These are phyloP conservation scores for Monilinia fructigena DNA, from an alignment of 2,329 filamentous ascomycete genomes.

Conservation along the genomic window DNA sequence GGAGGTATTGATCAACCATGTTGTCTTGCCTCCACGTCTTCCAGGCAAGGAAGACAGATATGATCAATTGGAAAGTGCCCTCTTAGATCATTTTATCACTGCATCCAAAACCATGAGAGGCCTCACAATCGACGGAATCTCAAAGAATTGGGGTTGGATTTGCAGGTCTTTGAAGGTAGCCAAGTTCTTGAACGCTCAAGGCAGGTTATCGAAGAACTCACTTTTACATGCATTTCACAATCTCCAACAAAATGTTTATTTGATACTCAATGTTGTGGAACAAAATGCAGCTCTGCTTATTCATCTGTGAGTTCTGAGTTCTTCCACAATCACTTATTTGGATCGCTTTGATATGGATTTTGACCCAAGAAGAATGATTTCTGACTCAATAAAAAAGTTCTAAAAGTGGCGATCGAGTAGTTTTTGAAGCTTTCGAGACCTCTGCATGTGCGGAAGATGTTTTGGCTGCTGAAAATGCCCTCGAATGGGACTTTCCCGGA, in stretches of 20 bases:
- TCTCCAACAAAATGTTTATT: constrained; percentile 37
- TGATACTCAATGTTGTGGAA: constrained; percentile 48
- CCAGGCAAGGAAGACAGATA: constrained; percentile 30
- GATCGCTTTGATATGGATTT: constrained; percentile 22
- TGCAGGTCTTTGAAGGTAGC: constrained; percentile 24
- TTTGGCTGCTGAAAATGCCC: constrained; percentile 50
- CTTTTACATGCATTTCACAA: constrained; percentile 38
- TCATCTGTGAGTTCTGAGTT: too few species aligned
- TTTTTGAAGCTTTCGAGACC: constrained; percentile 62
- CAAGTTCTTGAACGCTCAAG: constrained; percentile 25
- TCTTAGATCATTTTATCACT: constrained; percentile 24
- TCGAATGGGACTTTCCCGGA: constrained; percentile 61
- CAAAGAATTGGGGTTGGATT: constrained; percentile 19
- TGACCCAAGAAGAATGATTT: background rate
- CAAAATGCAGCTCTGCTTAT: constrained; percentile 47
- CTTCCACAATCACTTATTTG: background rate
- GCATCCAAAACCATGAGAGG: constrained; percentile 19
- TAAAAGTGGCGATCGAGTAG: constrained; percentile 33
- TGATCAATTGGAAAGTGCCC: constrained; percentile 14
- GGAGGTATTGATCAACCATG: constrained; percentile 31
- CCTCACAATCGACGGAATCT: constrained; percentile 1
- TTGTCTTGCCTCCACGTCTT: constrained; percentile 29
- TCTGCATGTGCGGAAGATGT: constrained; percentile 54
- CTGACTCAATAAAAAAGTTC: background rate
- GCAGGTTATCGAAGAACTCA: constrained; percentile 29